Base-by-base conservation (phyloP, 139 green algal genomes). In the Trebouxia sp. region DNA sequence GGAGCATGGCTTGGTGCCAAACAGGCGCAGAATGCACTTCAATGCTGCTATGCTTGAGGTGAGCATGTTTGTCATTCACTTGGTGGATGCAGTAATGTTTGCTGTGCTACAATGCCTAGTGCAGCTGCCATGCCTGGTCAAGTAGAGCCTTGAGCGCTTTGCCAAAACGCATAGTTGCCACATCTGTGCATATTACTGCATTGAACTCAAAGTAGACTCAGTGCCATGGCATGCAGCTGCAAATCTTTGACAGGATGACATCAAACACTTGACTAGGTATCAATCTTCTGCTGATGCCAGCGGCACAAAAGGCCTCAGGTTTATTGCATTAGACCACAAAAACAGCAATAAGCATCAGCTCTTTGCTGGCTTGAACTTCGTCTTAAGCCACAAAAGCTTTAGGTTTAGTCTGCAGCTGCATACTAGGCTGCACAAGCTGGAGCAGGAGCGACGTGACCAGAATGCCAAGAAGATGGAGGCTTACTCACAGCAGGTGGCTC, bases 1-100 rank as follows among this genome's bases (percentile, higher is more conserved):
- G 38, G 42, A 84, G 47, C 24, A 50, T 10, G 70, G 72, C 30
- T 15, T 17, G 6, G 70, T 91, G 56, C 47, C 82, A 0, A 69
- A 75, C 11, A 39, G 39, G 5, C 82, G 90, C 10, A 87, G 92
- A 58, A 66, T 95, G 83, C 92, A 97, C 85, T 97, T 94, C 88
- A 96, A 96, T 82, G 86, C 90, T 22, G 91, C 88, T 24, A 92
- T 96, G 89, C 83, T 95, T 24, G 91, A 95, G 76, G 76, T 88
- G 30, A 37, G 51, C 70, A 28, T 78, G 20, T n/a, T n/a, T n/a
- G n/a, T n/a, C n/a, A n/a, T n/a, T n/a, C n/a, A n/a, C n/a, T 10
- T n/a, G 24, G 17, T n/a, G 11, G 11, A 38, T 17, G 58, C 58
- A 70, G 37, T n/a, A n/a, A n/a, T n/a, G n/a, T n/a, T n/a, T n/a